Percentiles rank a stretch among this genome's conserved stretches.
Conservation (phyloP, 371 early-diverging fungal genomes). For the Mortierella sp. region DNA sequence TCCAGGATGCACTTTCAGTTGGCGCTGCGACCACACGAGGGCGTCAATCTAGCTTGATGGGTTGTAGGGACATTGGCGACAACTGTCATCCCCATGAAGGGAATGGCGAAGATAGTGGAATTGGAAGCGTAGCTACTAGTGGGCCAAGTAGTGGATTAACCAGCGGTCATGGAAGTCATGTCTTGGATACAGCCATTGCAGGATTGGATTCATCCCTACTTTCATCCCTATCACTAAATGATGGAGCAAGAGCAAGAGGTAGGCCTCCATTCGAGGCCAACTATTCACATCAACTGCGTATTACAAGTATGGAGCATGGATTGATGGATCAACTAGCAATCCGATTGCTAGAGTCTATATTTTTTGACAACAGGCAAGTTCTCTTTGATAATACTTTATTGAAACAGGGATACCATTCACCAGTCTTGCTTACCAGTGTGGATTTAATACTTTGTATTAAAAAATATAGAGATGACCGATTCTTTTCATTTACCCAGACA, state of each 20-base stretch:
- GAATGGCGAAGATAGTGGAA: constrained; percentile 31
- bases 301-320: constrained; percentile 50
- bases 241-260: constrained; percentile 14
- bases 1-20: constrained; percentile 43
- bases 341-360: constrained; percentile 44
- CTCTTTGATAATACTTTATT: background rate
- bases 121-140: constrained; percentile 42
- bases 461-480: constrained; percentile 31
- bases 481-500: constrained; percentile 55
- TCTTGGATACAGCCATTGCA: constrained; percentile 19
- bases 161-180: constrained; percentile 38
- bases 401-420: background rate
- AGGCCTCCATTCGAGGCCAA: constrained; percentile 24
- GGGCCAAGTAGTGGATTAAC: constrained; percentile 30
- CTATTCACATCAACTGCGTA: constrained; percentile 35
- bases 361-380: constrained; percentile 47
- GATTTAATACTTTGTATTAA: background rate
- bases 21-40: constrained; percentile 16
- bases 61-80: background rate
- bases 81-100: background rate
- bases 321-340: constrained; percentile 42
- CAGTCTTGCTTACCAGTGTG: constrained; percentile 6
- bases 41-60: constrained; percentile 15
- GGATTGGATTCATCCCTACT: constrained; percentile 32
- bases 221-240: constrained; percentile 28